Conservation (phyloP, 352 stramenopile genomes). For the Globisporangium emineosum region DNA sequence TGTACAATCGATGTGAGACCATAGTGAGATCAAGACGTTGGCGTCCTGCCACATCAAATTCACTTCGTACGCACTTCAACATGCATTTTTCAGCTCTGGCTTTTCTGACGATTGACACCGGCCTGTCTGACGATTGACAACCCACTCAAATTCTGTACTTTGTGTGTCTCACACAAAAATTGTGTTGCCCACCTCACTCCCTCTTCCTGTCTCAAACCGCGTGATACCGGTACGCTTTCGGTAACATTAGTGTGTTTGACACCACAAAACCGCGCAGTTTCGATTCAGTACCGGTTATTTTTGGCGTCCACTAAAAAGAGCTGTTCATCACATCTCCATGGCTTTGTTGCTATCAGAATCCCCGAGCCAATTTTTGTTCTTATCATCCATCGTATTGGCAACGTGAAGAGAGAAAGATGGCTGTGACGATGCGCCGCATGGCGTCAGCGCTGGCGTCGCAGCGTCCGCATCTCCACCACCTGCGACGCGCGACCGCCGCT, state of each 20-base stretch:
- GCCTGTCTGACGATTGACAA: not conserved
- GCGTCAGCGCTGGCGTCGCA: constrained; percentile 8
- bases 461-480: not conserved
- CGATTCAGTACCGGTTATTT: not conserved
- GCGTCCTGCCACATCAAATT: no score
- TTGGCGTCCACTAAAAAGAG: not conserved
- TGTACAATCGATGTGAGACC: no score
- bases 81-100: not conserved
- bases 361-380: not conserved
- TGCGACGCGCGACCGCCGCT: no score
- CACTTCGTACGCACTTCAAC: not conserved
- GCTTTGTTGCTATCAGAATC: no score
- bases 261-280: no score
- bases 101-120: not conserved
- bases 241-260: no score
- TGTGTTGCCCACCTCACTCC: not conserved
- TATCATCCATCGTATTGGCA: no score
- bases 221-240: not conserved
- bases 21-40: no score
- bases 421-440: constrained; percentile 3
- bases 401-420: no score
- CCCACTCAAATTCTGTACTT: not conserved
- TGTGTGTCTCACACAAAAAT: not conserved
- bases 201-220: not conserved
- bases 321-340: no score